A percentile compares a stretch with the other conserved stretches of the same genome.
Evolutionary conservation across 148 eudicot species (phyloP).

Genomic region (Linanthus parryae): DNA sequence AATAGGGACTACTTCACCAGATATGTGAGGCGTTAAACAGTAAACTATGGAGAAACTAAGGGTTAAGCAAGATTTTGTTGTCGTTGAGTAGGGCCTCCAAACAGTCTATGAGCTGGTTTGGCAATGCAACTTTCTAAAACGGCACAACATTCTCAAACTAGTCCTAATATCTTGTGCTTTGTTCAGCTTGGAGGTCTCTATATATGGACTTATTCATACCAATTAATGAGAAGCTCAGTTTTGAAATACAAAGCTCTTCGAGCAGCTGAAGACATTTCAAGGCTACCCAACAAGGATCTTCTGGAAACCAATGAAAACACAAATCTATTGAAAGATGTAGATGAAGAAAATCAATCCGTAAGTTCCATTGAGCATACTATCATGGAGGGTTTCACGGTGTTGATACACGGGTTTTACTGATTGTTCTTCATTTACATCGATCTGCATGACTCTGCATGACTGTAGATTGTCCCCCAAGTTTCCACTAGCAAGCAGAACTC

Average conservation of each 20-base stretch:
- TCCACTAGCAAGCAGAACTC: neutral
- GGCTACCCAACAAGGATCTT: slow-evolving; percentile 55
- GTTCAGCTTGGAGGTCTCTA: slow-evolving; percentile 63
- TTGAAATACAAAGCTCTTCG: slow-evolving; percentile 25
- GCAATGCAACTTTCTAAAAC: too few species aligned
- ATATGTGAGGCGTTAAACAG: too few species aligned
- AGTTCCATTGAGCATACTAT: slow-evolving; percentile 4
- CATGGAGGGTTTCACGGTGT: too few species aligned
- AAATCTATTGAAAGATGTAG: slow-evolving; percentile 39
- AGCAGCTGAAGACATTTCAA: slow-evolving; percentile 24
- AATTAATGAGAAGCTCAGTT: slow-evolving; percentile 48
- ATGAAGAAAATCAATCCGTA: slow-evolving; percentile 22
- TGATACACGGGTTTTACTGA: too few species aligned
- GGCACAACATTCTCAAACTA: neutral
- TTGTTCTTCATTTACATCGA: too few species aligned
- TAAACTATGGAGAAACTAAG: too few species aligned
- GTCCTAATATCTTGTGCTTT: neutral
- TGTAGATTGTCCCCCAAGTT: slow-evolving; percentile 15
- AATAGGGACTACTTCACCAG: too few species aligned
- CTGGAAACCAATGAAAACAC: slow-evolving; percentile 40
- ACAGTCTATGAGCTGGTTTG: neutral
- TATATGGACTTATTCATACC: slow-evolving; percentile 81
- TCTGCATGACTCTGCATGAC: too few species aligned
- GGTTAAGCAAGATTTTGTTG: too few species aligned
- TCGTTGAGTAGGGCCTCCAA: too few species aligned